Percentiles rank a stretch among this genome's conserved stretches.
Evolutionary conservation across 148 eudicot genomes (phyloP).

Genomic region (Rhododendron ovatum): DNA sequence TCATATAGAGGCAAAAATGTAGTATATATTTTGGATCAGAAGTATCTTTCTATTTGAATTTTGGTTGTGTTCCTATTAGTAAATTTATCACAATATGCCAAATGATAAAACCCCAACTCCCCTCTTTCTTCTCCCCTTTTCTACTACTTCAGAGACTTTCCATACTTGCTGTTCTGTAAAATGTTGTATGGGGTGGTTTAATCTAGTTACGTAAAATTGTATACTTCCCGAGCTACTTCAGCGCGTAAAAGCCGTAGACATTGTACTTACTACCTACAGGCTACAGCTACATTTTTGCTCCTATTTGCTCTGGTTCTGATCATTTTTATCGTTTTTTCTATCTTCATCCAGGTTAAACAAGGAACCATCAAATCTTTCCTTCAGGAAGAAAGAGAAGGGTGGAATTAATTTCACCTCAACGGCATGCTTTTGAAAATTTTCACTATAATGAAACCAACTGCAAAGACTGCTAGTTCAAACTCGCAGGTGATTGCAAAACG

Average conservation of each 20-base stretch:
- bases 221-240: neutral
- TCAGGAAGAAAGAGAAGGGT: constrained; percentile 95
- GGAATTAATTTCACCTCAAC: constrained; percentile 91
- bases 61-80: neutral
- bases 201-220: neutral
- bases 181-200: neutral
- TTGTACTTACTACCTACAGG: neutral
- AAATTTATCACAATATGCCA: neutral
- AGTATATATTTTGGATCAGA: neutral
- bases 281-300: neutral
- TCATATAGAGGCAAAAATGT: neutral
- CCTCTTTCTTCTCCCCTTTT: neutral
- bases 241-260: neutral
- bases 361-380: constrained; percentile 93
- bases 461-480: neutral
- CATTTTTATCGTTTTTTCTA: neutral
- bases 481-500: neutral
- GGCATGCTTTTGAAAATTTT: neutral
- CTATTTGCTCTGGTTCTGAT: neutral
- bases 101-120: neutral
- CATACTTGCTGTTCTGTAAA: neutral
- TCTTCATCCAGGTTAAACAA: constrained; percentile 68
- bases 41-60: neutral
- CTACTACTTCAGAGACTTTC: neutral
- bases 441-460: neutral